Evolutionary conservation across 768 basidiomycete genomes (phyloP), one percentile per base, ranked within the genome.

Genomic region (Tremella fuciformis): DNA sequence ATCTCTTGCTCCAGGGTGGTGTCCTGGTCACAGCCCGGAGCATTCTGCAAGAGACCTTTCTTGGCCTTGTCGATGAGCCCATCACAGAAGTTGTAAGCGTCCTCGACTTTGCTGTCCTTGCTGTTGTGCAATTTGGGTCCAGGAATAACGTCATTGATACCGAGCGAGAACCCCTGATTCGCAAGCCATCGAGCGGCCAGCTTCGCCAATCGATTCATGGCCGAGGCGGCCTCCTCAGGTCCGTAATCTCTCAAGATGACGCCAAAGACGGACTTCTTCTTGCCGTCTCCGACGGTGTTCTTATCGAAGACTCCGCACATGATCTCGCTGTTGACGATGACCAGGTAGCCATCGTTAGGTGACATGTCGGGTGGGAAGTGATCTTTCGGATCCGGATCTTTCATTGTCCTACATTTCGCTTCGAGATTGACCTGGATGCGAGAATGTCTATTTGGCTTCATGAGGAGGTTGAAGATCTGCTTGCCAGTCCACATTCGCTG

Each of bases 281-380:
- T 99, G 53, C 96, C 96, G 67, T 90, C 88, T 54, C 96, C 96
- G 2, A 98, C 87, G 0, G 91, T 97, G 15, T 89, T 89, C 79
- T 99, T 99, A 80, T 99, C 96, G 86, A 98, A 94, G 15, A 91
- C 89, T 44, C 96, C 96, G 69, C 93, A 97, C 91, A 98, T 99
- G 67, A 99, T 91, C 78, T 99, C 93, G 71, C 89, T 91, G 76
- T 98, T 99, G 62, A 92, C 85, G 55, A 99, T 85, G 46, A 99
- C 96, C 24, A 99, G 83, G 86, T 90, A 98, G 0, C 94, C 94
- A 67, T 99, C 96, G 71, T 99, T 98, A 0, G 94, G 93, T 9
- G 89, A 88, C 76, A 99, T 81, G 67, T 99, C 96, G 21, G 63
- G 65, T 15, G 84, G 82, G 41, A 84, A 85, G 2, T 84, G 83